Base-by-base conservation (phyloP, 202 grass and related monocot genomes). In the Dendrocalamus latiflorus region DNA sequence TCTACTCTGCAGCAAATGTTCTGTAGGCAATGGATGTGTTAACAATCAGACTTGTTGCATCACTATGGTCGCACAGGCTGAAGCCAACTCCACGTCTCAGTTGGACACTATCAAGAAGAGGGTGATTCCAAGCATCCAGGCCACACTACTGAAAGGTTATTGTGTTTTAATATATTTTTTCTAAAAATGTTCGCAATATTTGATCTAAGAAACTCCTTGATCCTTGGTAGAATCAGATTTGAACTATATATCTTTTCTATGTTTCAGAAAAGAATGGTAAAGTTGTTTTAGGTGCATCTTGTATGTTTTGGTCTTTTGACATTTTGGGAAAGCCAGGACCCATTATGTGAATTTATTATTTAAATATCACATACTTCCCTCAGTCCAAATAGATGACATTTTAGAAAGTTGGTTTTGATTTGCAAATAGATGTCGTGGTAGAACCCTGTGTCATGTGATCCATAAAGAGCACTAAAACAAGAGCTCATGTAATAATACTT, bases 91-190 rank as follows among this genome's bases (percentile, higher is more conserved):
- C 3, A 58, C 44, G 18, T 70, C 56, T 82, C 81, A 89, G 53
- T 77, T 98, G 82, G 90, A 95, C 37, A 89, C 38, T 68, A 70
- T 93, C 79, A 91, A 87, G 80, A 81, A 90, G 11, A 80, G 43
- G 38, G 82, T 93, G 20, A 87, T 98, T 83, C 92, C 92, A 76
- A 66, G 66, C 49, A 78, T 95, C 26, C 80, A 93, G 48, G 75
- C 83, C 56, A 82, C 72, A 70, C 84, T 88, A 49, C 62, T 94
- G 67, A 93, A 93, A 98, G 92, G 95, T 98, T 56, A 87, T 83
- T 74, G 65, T 70, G 7, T 38, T 70, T 60, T 60, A 58, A 60
- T 68, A 75, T 39, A 57, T 63, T 50, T 71, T 44, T 44, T 51
- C 47, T 20, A 59, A 26, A 61, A 60, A 68, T 78, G 6, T 64